Evolutionary conservation across 202 grass and related monocot species (phyloP), one percentile per base, ranked within the genome.

Genomic region (Zoysia matrella): DNA sequence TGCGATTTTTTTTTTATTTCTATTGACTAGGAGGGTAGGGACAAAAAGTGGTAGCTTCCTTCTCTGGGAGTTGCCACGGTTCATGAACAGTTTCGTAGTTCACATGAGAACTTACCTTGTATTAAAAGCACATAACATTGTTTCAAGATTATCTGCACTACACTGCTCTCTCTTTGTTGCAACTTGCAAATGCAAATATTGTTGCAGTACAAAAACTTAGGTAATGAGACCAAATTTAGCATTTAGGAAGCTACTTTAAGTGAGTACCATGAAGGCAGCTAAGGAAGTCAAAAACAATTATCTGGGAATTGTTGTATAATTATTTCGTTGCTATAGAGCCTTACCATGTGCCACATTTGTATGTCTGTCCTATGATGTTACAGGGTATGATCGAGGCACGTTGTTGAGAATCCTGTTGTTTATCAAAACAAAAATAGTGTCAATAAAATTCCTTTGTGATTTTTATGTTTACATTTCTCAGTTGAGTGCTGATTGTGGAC

Each of bases 61-160:
- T 40, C 57, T 72, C 40, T 60, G 66, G 58, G 46, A 67, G 45
- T 11, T 80, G 46, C 7, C 6, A 60, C 60, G 9, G 40, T 89
- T 73, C 8, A 47, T 2, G 1, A 18, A 57, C 22, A 30, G 22
- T 30, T 36, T 30, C 22, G 22, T 30, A 30, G 22, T 30, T 30
- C 22, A 30, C 22, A 30, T 30, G 22, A 30, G 22, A 30, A 30
- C 22, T 30, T 30, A 30, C 22, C 22, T 30, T 30, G 22, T 30
- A 30, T 30, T 30, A 30, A 30, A 30, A 30, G 22, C 22, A 30
- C 22, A 30, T 30, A 30, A 30, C 22, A 30, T 30, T 30, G 22
- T 30, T 30, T 30, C 22, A 30, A 30, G 22, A 30, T 30, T 30
- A 30, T 30, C 22, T 30, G 22, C 48, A 16, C 74, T 39, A 0